Conservation (phyloP, 2,329 filamentous ascomycete genomes). For the Sporothrix schenckii region DNA sequence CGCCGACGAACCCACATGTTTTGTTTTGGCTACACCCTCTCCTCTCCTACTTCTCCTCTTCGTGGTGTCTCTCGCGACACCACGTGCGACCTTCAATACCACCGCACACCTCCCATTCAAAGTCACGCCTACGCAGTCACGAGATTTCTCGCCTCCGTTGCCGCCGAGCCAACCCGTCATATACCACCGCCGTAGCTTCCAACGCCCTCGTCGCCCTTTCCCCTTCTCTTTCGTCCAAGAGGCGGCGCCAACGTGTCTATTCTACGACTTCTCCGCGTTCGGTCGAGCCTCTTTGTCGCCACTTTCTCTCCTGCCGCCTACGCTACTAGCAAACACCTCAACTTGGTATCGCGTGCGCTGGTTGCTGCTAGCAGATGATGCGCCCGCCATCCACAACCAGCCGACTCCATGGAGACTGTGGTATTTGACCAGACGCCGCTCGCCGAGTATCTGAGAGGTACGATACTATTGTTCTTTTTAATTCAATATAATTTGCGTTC, state of each 20-base stretch:
- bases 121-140: slow-evolving; percentile 6
- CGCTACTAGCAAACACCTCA: slow-evolving; percentile 7
- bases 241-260: not conserved
- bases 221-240: not conserved
- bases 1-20: not conserved
- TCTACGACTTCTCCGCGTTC: not conserved
- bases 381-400: slow-evolving; percentile 25
- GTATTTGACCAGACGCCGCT: slow-evolving; percentile 85
- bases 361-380: slow-evolving; percentile 29
- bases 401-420: slow-evolving; percentile 78
- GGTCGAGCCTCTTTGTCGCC: not conserved
- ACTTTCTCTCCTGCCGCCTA: slow-evolving; percentile 14
- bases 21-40: slow-evolving; percentile 8
- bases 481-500: not conserved
- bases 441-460: slow-evolving; percentile 88
- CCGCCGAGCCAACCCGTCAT: slow-evolving; percentile 28
- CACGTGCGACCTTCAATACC: not conserved
- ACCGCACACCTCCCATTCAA: slow-evolving; percentile 13
- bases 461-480: slow-evolving; percentile 39
- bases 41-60: not conserved
- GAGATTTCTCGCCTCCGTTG: slow-evolving; percentile 7
- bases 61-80: not conserved
- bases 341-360: slow-evolving; percentile 10
- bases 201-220: slow-evolving; percentile 1
- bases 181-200: slow-evolving; percentile 23